These are phyloP conservation scores for Pulveroboletus ravenelii DNA, from an alignment of 768 basidiomycete genomes.

Conservation along the genomic window DNA sequence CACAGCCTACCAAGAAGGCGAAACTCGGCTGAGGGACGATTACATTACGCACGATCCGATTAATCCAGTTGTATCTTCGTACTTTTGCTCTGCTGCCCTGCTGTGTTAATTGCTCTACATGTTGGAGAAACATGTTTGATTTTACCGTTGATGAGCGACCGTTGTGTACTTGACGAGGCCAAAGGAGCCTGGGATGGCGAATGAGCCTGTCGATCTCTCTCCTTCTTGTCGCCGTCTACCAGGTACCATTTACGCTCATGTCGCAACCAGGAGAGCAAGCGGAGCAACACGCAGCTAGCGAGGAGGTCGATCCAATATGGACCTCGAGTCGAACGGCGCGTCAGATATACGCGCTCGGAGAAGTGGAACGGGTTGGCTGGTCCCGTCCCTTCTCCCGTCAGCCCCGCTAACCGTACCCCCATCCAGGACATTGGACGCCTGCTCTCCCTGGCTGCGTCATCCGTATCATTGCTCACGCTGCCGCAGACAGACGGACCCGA, in stretches of 20 bases:
- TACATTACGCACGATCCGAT: conserved; percentile 19
- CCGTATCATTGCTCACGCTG: conserved; percentile 73
- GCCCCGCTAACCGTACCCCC: not conserved
- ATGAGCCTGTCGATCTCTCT: too few species aligned
- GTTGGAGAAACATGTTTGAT: not conserved
- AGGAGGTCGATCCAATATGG: conserved; percentile 74
- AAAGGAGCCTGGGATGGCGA: not conserved
- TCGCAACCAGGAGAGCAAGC: conserved; percentile 17
- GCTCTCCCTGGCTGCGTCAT: conserved; percentile 70
- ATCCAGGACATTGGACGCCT: conserved; percentile 71
- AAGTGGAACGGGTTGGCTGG: conserved; percentile 66
- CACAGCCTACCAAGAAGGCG: conserved; percentile 65
- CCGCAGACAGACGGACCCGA: conserved; percentile 73
- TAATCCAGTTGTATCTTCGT: conserved; percentile 29
- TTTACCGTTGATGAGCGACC: not conserved
- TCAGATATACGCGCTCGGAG: conserved; percentile 75
- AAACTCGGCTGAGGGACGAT: conserved; percentile 47
- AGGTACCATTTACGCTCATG: conserved; percentile 8
- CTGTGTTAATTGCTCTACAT: conserved; percentile 26
- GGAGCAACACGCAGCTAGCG: conserved; percentile 11
- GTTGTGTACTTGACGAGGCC: not conserved
- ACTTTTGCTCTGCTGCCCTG: conserved; percentile 26
- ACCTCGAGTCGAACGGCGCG: conserved; percentile 73
- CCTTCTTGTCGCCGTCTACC: not conserved
- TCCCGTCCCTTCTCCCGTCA: not conserved